phyloP scores from a whole-genome alignment of 768 basidiomycete species.

The Amanita pseudoporphyria region DNA sequence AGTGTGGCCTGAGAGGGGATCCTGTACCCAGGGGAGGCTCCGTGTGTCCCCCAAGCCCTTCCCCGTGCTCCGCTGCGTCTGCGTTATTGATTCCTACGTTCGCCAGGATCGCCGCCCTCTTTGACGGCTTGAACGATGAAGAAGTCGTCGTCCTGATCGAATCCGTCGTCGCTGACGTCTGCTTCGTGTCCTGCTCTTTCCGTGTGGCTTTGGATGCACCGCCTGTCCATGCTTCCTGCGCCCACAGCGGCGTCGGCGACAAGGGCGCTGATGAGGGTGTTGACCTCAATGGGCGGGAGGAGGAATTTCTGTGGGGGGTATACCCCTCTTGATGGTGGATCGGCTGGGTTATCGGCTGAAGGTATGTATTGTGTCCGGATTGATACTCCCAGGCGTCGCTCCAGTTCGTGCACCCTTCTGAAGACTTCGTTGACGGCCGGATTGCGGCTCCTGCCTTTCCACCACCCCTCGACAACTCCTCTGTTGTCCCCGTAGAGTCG shows the following conservation, averaged over 20 bases:
- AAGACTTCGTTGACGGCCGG: constrained; percentile 18
- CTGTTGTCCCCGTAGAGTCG: constrained; percentile 25
- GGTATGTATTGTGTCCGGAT: constrained; percentile 18
- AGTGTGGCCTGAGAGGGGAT: too few species aligned
- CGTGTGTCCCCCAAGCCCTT: too few species aligned
- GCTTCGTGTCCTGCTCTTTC: too few species aligned
- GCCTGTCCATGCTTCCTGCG: background rate
- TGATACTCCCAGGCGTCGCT: background rate
- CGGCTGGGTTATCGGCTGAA: constrained; percentile 21
- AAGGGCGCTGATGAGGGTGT: constrained; percentile 10
- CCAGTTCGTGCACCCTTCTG: constrained; percentile 10
- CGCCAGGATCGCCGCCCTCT: too few species aligned
- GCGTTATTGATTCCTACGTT: too few species aligned
- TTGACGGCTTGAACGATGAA: too few species aligned
- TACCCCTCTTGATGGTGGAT: constrained; percentile 22
- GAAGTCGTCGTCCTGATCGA: too few species aligned
- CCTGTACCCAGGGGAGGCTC: too few species aligned
- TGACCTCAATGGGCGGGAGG: constrained; percentile 16
- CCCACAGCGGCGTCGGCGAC: constrained; percentile 9
- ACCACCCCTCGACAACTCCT: constrained; percentile 30
- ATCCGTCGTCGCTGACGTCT: too few species aligned
- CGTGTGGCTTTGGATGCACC: too few species aligned
- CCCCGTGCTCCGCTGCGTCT: too few species aligned
- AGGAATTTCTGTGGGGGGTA: constrained; percentile 7
- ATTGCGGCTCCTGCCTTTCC: constrained; percentile 24